phyloP scores from a whole-genome alignment of 1,284 basidiomycete species.

The Ganoderma lingzhi region DNA sequence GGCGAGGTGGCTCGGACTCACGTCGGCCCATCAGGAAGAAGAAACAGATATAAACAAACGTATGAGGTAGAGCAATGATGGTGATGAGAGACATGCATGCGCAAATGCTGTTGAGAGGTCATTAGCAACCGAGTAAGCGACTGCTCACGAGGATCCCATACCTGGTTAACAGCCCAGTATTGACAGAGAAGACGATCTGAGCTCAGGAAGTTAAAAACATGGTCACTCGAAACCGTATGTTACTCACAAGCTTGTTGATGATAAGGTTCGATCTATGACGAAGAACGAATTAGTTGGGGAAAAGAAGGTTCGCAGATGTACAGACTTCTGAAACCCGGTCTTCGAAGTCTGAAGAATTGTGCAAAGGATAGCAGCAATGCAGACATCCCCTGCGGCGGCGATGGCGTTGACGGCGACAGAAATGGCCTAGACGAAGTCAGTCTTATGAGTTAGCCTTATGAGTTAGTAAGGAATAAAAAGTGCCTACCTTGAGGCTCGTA shows the following conservation, averaged over 20 bases:
- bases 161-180: constrained; percentile 25
- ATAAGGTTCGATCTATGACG: constrained; percentile 54
- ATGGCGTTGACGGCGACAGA: constrained; percentile 63
- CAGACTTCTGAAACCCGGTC: constrained; percentile 57
- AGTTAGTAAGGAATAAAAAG: no score
- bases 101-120: constrained; percentile 14
- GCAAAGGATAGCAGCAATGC: constrained; percentile 57
- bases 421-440: constrained; percentile 46
- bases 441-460: background rate
- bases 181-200: constrained; percentile 48
- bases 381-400: constrained; percentile 56
- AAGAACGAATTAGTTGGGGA: constrained; percentile 34
- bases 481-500: constrained; percentile 50
- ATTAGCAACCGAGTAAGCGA: background rate
- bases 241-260: constrained; percentile 58
- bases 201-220: background rate
- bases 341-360: constrained; percentile 56
- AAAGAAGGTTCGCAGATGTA: constrained; percentile 37
- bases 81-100: constrained; percentile 28
- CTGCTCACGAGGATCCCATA: background rate
- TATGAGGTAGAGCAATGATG: constrained; percentile 22
- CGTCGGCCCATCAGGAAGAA: constrained; percentile 26
- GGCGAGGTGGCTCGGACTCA: constrained; percentile 10
- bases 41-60: constrained; percentile 26
- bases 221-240: background rate